phyloP scores from a whole-genome alignment of 148 eudicot species.

The Camellia sinensis region DNA sequence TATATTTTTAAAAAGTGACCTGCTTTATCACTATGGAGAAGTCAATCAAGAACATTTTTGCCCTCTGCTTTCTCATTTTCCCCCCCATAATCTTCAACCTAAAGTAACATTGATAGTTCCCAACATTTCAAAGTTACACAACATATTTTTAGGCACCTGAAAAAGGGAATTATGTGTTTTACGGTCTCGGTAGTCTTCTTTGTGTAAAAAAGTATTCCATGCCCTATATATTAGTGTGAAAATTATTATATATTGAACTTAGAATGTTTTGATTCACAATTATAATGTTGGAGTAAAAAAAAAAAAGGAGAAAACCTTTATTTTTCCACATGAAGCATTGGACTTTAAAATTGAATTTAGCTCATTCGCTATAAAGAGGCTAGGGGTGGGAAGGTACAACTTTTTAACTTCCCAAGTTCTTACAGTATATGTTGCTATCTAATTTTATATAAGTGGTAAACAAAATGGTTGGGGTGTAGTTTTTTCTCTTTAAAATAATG shows the following conservation, averaged over 20 bases:
- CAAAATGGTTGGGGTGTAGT: background rate
- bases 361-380: background rate
- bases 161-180: background rate
- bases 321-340: background rate
- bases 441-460: background rate
- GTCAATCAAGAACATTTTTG: background rate
- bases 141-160: background rate
- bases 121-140: background rate
- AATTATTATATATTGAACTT: background rate
- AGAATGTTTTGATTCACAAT: background rate
- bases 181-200: background rate
- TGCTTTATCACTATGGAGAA: background rate
- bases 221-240: background rate
- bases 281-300: background rate
- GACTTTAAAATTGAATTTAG: background rate
- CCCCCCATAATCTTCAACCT: background rate
- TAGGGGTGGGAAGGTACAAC: background rate
- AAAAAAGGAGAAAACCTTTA: background rate
- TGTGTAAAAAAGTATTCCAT: background rate
- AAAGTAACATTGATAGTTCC: background rate
- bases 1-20: slow-evolving; percentile 5
- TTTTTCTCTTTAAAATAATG: background rate
- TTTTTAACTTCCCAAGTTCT: background rate
- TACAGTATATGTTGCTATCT: background rate
- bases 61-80: background rate